A percentile compares a stretch with the other conserved stretches of the same genome.
These are phyloP conservation scores for Hypoxylon rickii DNA, from an alignment of 495 filamentous ascomycete species.

Conservation along the genomic window DNA sequence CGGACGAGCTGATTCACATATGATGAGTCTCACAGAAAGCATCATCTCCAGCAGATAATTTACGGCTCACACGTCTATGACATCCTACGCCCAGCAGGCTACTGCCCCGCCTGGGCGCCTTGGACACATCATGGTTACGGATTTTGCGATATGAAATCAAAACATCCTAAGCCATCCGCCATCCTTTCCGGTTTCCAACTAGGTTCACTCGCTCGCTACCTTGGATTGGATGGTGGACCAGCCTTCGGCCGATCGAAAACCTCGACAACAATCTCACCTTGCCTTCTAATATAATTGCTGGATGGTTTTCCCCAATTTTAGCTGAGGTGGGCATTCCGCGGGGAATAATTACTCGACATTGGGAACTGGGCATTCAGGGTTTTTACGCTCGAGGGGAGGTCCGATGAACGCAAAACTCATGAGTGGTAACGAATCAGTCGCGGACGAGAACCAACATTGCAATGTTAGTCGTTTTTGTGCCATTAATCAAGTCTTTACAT, in stretches of 20 bases:
- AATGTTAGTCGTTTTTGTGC: constrained; percentile 37
- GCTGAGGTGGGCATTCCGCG: constrained; percentile 39
- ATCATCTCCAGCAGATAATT: constrained; percentile 61
- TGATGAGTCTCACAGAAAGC: constrained; percentile 43
- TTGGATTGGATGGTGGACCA: constrained; percentile 33
- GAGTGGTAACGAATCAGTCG: constrained; percentile 5
- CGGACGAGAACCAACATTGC: constrained; percentile 18
- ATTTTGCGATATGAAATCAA: constrained; percentile 57
- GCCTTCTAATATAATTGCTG: constrained; percentile 40
- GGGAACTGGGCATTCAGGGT: constrained; percentile 41
- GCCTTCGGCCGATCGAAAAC: constrained; percentile 26
- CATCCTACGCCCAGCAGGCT: constrained; percentile 62
- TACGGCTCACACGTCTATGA: constrained; percentile 53
- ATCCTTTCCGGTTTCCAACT: constrained; percentile 25
- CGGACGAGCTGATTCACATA: constrained; percentile 38
- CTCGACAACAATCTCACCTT: constrained; percentile 26
- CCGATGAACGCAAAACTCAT: constrained; percentile 25
- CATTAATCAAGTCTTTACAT: constrained; percentile 32
- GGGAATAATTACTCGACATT: constrained; percentile 40
- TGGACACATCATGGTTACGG: constrained; percentile 65
- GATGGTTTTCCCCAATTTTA: constrained; percentile 38
- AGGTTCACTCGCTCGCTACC: constrained; percentile 11
- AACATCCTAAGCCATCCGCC: constrained; percentile 23
- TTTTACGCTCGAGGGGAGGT: constrained; percentile 5
- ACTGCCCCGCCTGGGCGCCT: constrained; percentile 56